A percentile compares a stretch with the other conserved stretches of the same genome.
phyloP scores from a whole-genome alignment of 306 rosid genomes.

The Bauhinia variegata region DNA sequence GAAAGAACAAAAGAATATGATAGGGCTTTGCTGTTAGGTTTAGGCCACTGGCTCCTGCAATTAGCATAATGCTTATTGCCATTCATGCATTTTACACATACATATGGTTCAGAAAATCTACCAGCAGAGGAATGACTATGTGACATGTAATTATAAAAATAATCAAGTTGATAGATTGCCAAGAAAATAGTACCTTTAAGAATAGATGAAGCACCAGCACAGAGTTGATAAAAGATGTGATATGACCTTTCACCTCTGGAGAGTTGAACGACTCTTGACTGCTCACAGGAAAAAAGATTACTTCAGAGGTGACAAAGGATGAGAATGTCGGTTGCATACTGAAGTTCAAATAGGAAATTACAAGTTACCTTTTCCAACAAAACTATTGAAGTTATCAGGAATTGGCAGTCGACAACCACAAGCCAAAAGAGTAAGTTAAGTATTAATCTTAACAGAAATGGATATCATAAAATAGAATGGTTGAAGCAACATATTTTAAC shows the following conservation, averaged over 20 bases:
- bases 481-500: slow-evolving; percentile 28
- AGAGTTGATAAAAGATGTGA: slow-evolving; percentile 93
- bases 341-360: slow-evolving; percentile 34
- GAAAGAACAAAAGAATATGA: slow-evolving; percentile 4
- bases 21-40: not conserved
- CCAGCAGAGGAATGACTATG: not conserved
- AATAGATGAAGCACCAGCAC: slow-evolving; percentile 77
- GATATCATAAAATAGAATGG: slow-evolving; percentile 28
- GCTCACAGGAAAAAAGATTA: slow-evolving; percentile 43
- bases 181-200: slow-evolving; percentile 68
- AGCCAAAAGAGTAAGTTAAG: slow-evolving; percentile 39
- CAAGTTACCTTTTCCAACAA: slow-evolving; percentile 83
- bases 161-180: slow-evolving; percentile 8
- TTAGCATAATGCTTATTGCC: slow-evolving; percentile 18
- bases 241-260: slow-evolving; percentile 78
- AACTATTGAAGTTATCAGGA: slow-evolving; percentile 52
- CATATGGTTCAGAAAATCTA: slow-evolving; percentile 6
- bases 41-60: slow-evolving; percentile 27
- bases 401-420: slow-evolving; percentile 46
- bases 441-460: slow-evolving; percentile 42
- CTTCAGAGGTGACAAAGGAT: slow-evolving; percentile 41
- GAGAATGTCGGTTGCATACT: slow-evolving; percentile 34
- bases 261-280: slow-evolving; percentile 92
- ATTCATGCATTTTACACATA: slow-evolving; percentile 18
- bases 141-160: slow-evolving; percentile 7